Evolutionary conservation across 2,329 filamentous ascomycete genomes (phyloP), one percentile per base, ranked within the genome.

Genomic region (Stachybotrys chartarum): DNA sequence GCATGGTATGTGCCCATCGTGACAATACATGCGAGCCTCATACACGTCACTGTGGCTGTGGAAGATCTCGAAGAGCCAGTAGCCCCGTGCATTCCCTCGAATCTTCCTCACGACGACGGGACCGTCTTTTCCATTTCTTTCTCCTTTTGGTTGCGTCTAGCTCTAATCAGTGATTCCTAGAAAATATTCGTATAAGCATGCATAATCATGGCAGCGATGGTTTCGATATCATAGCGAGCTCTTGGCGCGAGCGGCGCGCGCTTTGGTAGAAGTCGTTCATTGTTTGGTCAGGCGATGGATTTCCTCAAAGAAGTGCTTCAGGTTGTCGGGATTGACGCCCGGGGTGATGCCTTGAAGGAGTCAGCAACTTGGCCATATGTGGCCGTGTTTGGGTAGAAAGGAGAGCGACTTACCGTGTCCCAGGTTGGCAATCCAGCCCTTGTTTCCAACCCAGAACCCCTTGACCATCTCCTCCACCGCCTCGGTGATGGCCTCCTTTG

Each of bases 341-440:
- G 94, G 94, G 35, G 94, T 99, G 60, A 99, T 91, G 58, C 91
- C 90, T 44, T 44, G 39, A 44, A 44, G 11, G 39, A 24, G 24
- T 24, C 24, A 24, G 24, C 24, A 24, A 44, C 30, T 49, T 47
- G 18, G 50, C 10, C 8, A 45, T 10, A 31, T 48, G 14, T 24
- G 44, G 24, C 12, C 12, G n/a, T n/a, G 18, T 5, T 32, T 18
- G 35, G 49, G 44, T 17, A 11, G 52, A 24, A 24, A 24, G 24
- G 24, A 24, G 24, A 24, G 4, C 46, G 49, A 72, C 84, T 66
- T 81, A 90, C 94, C 94, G 69, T 99, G 94, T 8, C 94, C 94
- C 59, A 99, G 80, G 70, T 99, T 99, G 51, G 90, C 91, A 63
- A 99, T 97, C 93, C 94, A 99, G 46, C 93, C 90, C 71, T 92